phyloP scores from a whole-genome alignment of 2,329 filamentous ascomycete species.

The Onygenales sp. region DNA sequence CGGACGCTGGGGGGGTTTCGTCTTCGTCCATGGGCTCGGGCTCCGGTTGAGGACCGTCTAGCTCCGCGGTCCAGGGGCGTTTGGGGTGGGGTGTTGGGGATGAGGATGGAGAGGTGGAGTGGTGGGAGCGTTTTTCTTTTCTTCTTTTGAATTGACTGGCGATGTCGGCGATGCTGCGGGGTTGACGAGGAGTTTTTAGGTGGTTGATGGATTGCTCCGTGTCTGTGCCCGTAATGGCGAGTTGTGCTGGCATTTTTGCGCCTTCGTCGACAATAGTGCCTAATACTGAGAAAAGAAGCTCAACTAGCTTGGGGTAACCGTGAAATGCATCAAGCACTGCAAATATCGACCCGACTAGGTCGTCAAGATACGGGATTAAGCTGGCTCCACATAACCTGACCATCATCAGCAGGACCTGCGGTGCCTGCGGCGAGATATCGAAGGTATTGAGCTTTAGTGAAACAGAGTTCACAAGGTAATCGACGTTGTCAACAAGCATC shows the following conservation, averaged over 20 bases:
- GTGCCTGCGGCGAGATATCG: slow-evolving; percentile 82
- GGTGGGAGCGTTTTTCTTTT: slow-evolving; percentile 20
- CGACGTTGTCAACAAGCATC: slow-evolving; percentile 80
- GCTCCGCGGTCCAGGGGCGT: slow-evolving; percentile 16
- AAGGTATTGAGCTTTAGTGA: slow-evolving; percentile 83
- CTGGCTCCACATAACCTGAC: slow-evolving; percentile 72
- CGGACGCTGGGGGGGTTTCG: slow-evolving; percentile 14
- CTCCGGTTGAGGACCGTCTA: slow-evolving; percentile 12
- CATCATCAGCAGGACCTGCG: slow-evolving; percentile 91
- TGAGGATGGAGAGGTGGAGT: too few species aligned
- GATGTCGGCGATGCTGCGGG: slow-evolving; percentile 24
- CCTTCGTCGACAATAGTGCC: slow-evolving; percentile 77
- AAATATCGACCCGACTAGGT: slow-evolving; percentile 84
- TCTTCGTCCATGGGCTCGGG: slow-evolving; percentile 13
- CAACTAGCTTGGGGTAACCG: slow-evolving; percentile 78
- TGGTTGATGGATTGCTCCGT: slow-evolving; percentile 16
- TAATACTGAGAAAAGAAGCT: slow-evolving; percentile 73
- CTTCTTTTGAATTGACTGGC: slow-evolving; percentile 24
- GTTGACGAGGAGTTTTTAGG: slow-evolving; percentile 21
- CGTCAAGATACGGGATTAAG: slow-evolving; percentile 80
- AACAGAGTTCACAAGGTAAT: slow-evolving; percentile 93
- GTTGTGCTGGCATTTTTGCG: slow-evolving; percentile 44
- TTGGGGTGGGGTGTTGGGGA: slow-evolving; percentile 13
- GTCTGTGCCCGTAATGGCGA: slow-evolving; percentile 32
- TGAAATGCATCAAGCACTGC: slow-evolving; percentile 90